Conservation (phyloP, 306 rosid genomes). For the Begonia peltatifolia region DNA sequence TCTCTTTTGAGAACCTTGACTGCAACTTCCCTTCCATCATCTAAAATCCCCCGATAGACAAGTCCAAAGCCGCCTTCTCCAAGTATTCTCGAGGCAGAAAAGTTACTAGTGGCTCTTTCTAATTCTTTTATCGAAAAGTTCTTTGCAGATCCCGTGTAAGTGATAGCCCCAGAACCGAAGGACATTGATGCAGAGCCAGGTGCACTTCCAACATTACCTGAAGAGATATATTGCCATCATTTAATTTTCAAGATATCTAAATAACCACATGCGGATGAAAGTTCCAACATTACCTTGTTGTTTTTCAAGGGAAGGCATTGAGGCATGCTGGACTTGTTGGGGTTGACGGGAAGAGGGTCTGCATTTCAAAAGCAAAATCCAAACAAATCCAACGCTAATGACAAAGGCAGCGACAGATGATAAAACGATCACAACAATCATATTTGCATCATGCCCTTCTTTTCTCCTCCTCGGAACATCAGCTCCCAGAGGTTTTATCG, state of each 20-base stretch:
- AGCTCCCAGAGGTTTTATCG: constrained; percentile 77
- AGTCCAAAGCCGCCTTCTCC: constrained; percentile 99
- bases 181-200: constrained; percentile 40
- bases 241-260: too few species aligned
- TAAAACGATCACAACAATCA: constrained; percentile 36
- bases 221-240: too few species aligned
- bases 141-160: constrained; percentile 66
- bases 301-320: constrained; percentile 34
- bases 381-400: constrained; percentile 42
- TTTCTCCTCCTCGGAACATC: constrained; percentile 46
- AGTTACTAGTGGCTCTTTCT: constrained; percentile 65
- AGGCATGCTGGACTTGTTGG: constrained; percentile 26
- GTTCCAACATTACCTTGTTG: constrained; percentile 32
- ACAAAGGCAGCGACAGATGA: constrained; percentile 62
- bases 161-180: constrained; percentile 34
- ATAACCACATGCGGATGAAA: neutral
- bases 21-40: constrained; percentile 82
- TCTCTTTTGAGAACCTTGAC: constrained; percentile 88
- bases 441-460: constrained; percentile 29
- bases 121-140: constrained; percentile 56
- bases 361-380: constrained; percentile 50
- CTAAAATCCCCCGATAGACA: constrained; percentile 60
- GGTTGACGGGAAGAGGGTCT: constrained; percentile 15
- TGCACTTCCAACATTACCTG: constrained; percentile 15
- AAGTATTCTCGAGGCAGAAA: constrained; percentile 68